Conservation (phyloP, 2,329 filamentous ascomycete species). For the Akanthomyces muscarius region DNA sequence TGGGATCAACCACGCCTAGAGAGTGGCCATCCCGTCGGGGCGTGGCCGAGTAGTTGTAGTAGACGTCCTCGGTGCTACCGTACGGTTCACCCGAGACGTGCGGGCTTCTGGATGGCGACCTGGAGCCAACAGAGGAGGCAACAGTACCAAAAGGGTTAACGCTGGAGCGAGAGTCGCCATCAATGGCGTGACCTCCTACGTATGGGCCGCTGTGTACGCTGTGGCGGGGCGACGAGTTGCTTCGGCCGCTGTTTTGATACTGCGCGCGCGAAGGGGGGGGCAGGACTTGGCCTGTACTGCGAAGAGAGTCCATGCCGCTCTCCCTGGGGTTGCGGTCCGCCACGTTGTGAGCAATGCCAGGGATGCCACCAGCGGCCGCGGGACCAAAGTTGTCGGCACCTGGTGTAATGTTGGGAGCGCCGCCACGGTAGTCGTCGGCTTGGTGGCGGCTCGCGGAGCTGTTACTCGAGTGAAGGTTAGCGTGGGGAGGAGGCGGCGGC, state of each 20-base stretch:
- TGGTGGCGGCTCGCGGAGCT: constrained; percentile 21
- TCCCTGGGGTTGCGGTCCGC: constrained; percentile 62
- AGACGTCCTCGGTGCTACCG: constrained; percentile 60
- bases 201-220: constrained; percentile 20
- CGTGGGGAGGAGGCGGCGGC: constrained; percentile 22
- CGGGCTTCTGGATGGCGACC: constrained; percentile 48
- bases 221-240: not conserved
- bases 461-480: constrained; percentile 23
- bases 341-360: constrained; percentile 62
- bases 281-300: constrained; percentile 35
- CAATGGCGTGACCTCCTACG: constrained; percentile 22
- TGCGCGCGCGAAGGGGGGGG: constrained; percentile 36
- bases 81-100: constrained; percentile 41
- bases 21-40: constrained; percentile 43
- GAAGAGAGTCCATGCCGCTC: constrained; percentile 56
- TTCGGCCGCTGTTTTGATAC: constrained; percentile 17
- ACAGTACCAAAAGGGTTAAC: constrained; percentile 37
- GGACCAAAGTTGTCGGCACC: constrained; percentile 63
- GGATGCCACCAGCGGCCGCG: constrained; percentile 60
- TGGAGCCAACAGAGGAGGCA: constrained; percentile 30
- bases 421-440: constrained; percentile 23
- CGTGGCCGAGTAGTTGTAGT: constrained; percentile 52
- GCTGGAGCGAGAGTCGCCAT: constrained; percentile 42
- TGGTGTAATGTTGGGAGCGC: constrained; percentile 47
- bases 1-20: constrained; percentile 65